Conservation (phyloP, 1,139 yeast species). For the Sugiyamaella castrensis region DNA sequence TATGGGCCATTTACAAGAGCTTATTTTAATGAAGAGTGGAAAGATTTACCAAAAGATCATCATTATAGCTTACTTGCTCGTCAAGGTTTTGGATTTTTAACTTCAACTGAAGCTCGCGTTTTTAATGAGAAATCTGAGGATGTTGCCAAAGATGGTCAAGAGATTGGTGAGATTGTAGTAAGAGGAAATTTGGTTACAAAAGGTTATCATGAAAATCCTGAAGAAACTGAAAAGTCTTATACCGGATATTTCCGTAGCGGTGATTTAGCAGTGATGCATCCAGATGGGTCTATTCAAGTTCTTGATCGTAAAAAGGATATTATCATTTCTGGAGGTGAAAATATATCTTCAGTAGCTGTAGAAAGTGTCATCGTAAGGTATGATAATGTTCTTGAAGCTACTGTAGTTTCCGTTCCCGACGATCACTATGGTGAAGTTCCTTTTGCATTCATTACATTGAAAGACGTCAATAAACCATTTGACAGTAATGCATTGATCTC, state of each 20-base stretch:
- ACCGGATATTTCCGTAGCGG: conserved; percentile 83
- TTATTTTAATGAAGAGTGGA: conserved; percentile 37
- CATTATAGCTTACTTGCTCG: conserved; percentile 35
- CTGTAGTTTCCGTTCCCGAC: conserved; percentile 41
- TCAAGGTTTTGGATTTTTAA: conserved; percentile 39
- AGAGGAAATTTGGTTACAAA: conserved; percentile 50
- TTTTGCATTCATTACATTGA: conserved; percentile 35
- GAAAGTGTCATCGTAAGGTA: conserved; percentile 58
- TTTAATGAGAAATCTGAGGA: conserved; percentile 44
- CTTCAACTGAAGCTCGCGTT: conserved; percentile 45
- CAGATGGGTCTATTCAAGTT: conserved; percentile 56
- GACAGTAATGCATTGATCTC: conserved; percentile 25
- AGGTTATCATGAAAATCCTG: conserved; percentile 58
- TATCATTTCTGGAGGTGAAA: conserved; percentile 80
- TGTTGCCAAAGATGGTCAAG: conserved; percentile 45
- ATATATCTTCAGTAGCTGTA: conserved; percentile 73
- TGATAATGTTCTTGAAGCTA: conserved; percentile 37
- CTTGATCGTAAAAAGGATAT: conserved; percentile 78
- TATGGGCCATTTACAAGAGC: conserved; percentile 40
- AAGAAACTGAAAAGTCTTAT: conserved; percentile 51
- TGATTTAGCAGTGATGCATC: conserved; percentile 62
- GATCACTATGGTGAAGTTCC: conserved; percentile 40
- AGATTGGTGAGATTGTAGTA: conserved; percentile 39
- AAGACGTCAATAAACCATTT: conserved; percentile 19
- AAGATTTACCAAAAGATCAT: conserved; percentile 27